Base-by-base conservation (phyloP, 768 basidiomycete species). In the Suillus subluteus region DNA sequence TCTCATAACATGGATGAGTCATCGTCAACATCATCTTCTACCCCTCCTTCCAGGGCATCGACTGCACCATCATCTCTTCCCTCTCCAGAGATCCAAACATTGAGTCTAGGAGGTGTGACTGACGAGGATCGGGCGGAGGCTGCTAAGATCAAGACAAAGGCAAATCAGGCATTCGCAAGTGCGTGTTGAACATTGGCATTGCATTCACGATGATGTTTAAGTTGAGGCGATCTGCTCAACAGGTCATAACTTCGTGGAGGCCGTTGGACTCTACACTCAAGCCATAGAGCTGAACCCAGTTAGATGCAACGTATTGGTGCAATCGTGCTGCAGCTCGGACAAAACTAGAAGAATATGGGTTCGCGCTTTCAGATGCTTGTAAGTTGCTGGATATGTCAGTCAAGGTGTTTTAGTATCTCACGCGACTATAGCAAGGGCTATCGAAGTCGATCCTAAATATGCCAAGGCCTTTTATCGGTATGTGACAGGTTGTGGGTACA, bases 251-350 rank as follows among this genome's bases (percentile, higher is more conserved):
- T 99, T 96, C 75, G 82, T 84, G 26, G 76, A 79, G 18, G 95
- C 96, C 13, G 89, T 91, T 12, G 83, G 85, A 48, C 79, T 98
- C 44, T 99, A 99, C 77, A 86, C 91, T 3, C 79, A 88, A 44
- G 94, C 97, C 2, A 92, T 99, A 70, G 88, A 91, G 69, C 86
- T 90, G 74, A 96, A 99, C 75, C 96, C 95, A n/a, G 0, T 82
- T 83, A 64, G 97, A 98, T 72, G 81, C 95, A 62, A 96, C 95
- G 16, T 78, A 97, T 62, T 99, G 94, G 92, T 96, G 92, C 75
- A 99, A 99, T 79, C 87, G 97, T 44, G 95, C 98, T 2, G 93
- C 95, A 78, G 86, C 93, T 16, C 87, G 97, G 62, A 94, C 96
- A 79, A 98, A 94, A 80, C 79, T 99, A 64, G 92, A 99, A 77